These are phyloP conservation scores for Puccinellia tenuiflora DNA, from an alignment of 176 grass and related monocot species.

Conservation along the genomic window DNA sequence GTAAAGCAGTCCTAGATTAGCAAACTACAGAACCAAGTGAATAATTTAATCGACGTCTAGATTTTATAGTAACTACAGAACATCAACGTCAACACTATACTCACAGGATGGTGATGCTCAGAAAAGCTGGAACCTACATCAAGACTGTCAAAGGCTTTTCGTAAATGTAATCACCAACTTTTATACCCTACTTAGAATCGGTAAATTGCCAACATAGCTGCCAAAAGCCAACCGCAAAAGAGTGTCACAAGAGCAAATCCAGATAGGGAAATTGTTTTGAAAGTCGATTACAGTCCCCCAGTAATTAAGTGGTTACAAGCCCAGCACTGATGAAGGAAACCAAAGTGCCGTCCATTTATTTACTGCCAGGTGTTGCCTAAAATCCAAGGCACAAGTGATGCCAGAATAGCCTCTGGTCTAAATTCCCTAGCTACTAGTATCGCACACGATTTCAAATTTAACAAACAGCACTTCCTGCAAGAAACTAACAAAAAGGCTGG, in stretches of 20 bases:
- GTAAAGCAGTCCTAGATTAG: too few species aligned
- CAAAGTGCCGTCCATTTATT: slow-evolving; percentile 25
- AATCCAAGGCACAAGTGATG: slow-evolving; percentile 12
- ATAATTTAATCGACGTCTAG: too few species aligned
- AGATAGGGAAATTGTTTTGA: neutral
- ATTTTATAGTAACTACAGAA: too few species aligned
- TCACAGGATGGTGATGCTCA: too few species aligned
- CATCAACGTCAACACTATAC: too few species aligned
- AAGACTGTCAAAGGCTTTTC: too few species aligned
- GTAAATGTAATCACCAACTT: neutral
- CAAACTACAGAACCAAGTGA: too few species aligned
- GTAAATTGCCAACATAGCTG: neutral
- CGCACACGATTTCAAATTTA: slow-evolving; percentile 7
- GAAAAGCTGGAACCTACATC: too few species aligned
- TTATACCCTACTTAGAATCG: neutral
- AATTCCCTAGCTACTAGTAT: neutral
- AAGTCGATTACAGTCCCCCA: neutral
- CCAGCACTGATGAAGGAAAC: neutral
- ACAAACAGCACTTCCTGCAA: slow-evolving; percentile 32
- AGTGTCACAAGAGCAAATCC: neutral
- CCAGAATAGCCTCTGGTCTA: slow-evolving; percentile 19
- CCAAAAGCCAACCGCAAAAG: neutral
- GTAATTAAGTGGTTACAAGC: neutral
- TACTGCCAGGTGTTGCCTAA: neutral
- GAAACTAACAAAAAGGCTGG: slow-evolving; percentile 32